phyloP scores from a whole-genome alignment of 257 asterid genomes.

The Salvia rosmarinus region DNA sequence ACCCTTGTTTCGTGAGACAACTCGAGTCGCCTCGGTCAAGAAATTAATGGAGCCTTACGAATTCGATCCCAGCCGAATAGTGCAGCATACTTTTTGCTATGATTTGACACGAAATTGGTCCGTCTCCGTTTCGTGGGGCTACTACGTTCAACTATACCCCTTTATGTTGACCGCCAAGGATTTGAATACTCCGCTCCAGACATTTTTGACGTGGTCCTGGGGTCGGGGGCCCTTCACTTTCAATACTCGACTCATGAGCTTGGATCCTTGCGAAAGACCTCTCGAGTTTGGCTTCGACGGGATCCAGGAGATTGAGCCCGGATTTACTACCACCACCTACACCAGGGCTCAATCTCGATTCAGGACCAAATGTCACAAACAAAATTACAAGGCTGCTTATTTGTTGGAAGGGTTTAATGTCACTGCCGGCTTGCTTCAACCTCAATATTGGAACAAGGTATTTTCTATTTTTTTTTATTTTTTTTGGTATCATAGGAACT shows the following conservation, averaged over 20 bases:
- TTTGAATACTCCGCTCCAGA: conserved; percentile 61
- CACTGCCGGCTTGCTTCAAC: conserved; percentile 50
- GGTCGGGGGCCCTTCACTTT: conserved; percentile 54
- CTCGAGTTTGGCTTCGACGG: conserved; percentile 42
- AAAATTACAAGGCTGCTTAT: conserved; percentile 42
- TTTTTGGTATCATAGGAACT: too few relatives aligned
- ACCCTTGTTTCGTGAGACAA: conserved; percentile 49
- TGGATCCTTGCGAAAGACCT: conserved; percentile 63
- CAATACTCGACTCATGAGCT: conserved; percentile 39
- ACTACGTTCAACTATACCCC: conserved; percentile 64
- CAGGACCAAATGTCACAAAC: conserved; percentile 36
- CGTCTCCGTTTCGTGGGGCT: conserved; percentile 75
- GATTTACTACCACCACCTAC: conserved; percentile 48
- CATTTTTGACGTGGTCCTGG: conserved; percentile 78
- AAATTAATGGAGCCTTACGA: conserved; percentile 47
- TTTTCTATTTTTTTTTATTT: too few relatives aligned
- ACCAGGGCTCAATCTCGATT: conserved; percentile 23
- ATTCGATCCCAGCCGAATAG: conserved; percentile 59
- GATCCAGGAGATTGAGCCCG: conserved; percentile 29
- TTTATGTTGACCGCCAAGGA: conserved; percentile 41
- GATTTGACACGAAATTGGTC: conserved; percentile 66
- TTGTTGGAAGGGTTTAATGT: conserved; percentile 51
- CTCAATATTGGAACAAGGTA: conserved; percentile 64
- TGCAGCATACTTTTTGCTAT: conserved; percentile 72
- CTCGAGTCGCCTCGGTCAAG: conserved; percentile 53